Evolutionary conservation across 2,329 filamentous ascomycete genomes (phyloP).

Genomic region (Fusarium oligoseptatum): DNA sequence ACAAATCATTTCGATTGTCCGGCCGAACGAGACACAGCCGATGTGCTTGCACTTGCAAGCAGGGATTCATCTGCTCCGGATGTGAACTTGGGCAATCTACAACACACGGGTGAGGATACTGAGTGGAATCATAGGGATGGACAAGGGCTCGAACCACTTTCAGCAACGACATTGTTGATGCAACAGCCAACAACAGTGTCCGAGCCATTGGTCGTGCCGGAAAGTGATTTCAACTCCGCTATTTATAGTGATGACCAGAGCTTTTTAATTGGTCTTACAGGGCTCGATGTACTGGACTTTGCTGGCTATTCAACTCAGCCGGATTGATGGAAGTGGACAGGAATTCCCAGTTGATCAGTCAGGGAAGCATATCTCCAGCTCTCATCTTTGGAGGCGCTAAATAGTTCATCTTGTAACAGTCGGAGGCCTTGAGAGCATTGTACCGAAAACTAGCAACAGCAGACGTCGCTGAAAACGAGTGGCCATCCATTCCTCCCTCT

Average conservation of each 20-base stretch:
- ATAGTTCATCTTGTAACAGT: too few relatives aligned
- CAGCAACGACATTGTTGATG: conserved; percentile 4
- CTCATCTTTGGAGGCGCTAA: too few relatives aligned
- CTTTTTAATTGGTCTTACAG: conserved; percentile 44
- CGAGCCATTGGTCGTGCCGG: neutral
- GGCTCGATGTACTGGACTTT: conserved; percentile 44
- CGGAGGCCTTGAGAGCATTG: too few relatives aligned
- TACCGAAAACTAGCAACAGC: too few relatives aligned
- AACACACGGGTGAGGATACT: neutral
- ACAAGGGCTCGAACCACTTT: neutral
- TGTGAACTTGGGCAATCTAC: neutral
- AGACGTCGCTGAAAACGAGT: too few relatives aligned
- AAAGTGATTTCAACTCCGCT: conserved; percentile 14
- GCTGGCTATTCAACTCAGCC: conserved; percentile 25
- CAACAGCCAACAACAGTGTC: neutral
- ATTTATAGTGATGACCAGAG: conserved; percentile 40
- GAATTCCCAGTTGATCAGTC: neutral
- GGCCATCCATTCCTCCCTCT: too few relatives aligned
- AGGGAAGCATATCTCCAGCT: neutral
- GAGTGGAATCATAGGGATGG: conserved; percentile 4
- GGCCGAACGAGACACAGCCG: neutral
- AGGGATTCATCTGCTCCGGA: neutral
- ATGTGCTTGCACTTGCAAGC: neutral
- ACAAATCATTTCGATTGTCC: neutral
- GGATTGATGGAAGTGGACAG: neutral